A percentile compares a stretch with the other conserved stretches of the same genome.
phyloP scores from a whole-genome alignment of 2,329 filamentous ascomycete species.

The Xylaria sp. region DNA sequence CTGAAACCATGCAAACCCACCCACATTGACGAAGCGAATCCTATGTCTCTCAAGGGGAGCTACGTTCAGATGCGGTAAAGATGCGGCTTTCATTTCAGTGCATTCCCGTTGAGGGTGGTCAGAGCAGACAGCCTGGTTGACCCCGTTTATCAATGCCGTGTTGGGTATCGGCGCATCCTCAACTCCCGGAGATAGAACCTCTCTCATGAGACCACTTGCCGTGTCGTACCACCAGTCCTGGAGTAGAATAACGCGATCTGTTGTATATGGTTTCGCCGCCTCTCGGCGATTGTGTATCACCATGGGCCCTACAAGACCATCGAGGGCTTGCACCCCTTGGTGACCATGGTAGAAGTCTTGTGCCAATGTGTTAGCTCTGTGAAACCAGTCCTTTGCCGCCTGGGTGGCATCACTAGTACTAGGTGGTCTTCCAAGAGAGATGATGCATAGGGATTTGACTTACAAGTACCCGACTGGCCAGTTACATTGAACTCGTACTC shows the following conservation, averaged over 20 bases:
- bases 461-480: slow-evolving; percentile 56
- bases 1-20: slow-evolving; percentile 77
- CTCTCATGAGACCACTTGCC: slow-evolving; percentile 53
- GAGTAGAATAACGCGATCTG: slow-evolving; percentile 71
- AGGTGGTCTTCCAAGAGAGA: neutral
- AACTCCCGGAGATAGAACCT: slow-evolving; percentile 54
- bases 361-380: slow-evolving; percentile 37
- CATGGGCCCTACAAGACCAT: slow-evolving; percentile 73
- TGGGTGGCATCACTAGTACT: neutral
- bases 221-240: slow-evolving; percentile 76
- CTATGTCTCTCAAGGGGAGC: slow-evolving; percentile 69
- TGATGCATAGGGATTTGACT: slow-evolving; percentile 32
- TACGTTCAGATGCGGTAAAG: slow-evolving; percentile 58
- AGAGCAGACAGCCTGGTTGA: slow-evolving; percentile 56
- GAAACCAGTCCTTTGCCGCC: neutral
- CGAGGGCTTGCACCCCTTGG: slow-evolving; percentile 69
- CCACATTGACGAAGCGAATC: slow-evolving; percentile 75
- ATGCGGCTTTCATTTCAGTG: slow-evolving; percentile 52
- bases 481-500: slow-evolving; percentile 75
- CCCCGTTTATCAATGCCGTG: slow-evolving; percentile 58
- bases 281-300: slow-evolving; percentile 69
- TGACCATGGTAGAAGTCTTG: slow-evolving; percentile 60
- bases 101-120: slow-evolving; percentile 55
- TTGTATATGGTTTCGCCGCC: slow-evolving; percentile 62
- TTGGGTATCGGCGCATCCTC: slow-evolving; percentile 59